A percentile compares a stretch with the other conserved stretches of the same genome.
These are phyloP conservation scores for Madurella mycetomatis DNA, from an alignment of 2,329 filamentous ascomycete genomes.

Conservation along the genomic window DNA sequence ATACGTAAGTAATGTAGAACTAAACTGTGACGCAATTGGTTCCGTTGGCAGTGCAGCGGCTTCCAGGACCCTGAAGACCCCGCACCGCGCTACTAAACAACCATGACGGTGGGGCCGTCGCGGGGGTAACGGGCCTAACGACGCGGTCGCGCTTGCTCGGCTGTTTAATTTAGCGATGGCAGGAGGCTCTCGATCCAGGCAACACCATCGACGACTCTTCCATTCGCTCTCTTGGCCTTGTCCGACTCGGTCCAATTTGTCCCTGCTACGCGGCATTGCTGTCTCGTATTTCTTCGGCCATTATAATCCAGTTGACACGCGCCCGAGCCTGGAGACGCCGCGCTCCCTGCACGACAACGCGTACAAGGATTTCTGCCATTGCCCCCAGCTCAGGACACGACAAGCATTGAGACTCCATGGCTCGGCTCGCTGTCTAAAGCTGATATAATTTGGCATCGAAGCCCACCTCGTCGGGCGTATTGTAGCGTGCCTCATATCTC, in stretches of 20 bases:
- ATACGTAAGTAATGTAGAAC: too few relatives aligned
- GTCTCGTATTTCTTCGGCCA: constrained; percentile 4
- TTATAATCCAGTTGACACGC: constrained; percentile 1
- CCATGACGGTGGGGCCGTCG: constrained; percentile 18
- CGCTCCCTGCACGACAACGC: neutral
- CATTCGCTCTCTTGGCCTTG: neutral
- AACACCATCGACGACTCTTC: neutral
- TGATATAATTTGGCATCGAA: neutral
- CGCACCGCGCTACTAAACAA: neutral
- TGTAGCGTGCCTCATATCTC: neutral
- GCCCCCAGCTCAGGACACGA: neutral
- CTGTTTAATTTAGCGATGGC: constrained; percentile 6
- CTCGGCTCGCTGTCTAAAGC: constrained; percentile 2
- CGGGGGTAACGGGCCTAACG: constrained; percentile 24
- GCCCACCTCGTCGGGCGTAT: neutral
- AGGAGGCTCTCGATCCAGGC: too few relatives aligned
- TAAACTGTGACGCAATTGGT: too few relatives aligned
- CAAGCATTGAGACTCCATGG: constrained; percentile 14
- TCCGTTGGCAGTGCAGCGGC: neutral
- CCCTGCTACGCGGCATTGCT: constrained; percentile 6
- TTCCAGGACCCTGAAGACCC: constrained; percentile 12
- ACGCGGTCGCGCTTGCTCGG: constrained; percentile 25
- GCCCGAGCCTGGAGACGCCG: constrained; percentile 3
- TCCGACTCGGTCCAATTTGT: neutral
- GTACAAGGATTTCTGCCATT: constrained; percentile 1